Base-by-base conservation (phyloP, 2,329 filamentous ascomycete genomes). In the Aspergillus ibericus region DNA sequence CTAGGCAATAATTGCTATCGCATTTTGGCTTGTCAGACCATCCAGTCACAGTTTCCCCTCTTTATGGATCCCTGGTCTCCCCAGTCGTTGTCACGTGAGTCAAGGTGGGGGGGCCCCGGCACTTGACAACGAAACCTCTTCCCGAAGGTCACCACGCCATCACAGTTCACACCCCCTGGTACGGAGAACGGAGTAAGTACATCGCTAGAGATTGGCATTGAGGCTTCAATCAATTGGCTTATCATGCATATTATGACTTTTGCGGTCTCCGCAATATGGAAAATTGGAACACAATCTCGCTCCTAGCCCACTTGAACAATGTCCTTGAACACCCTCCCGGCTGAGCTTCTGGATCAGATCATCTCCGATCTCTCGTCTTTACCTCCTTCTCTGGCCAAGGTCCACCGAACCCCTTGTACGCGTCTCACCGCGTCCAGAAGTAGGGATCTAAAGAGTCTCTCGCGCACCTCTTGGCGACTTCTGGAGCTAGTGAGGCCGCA, bases 301-400 rank as follows among this genome's bases (percentile, higher is more conserved):
- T 51, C 18, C 7, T 20, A 12, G 34, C 12, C 20, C 7, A 27
- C 53, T 53, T 36, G 53, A 20, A 66, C 55, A 47, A 64, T 66
- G 62, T 55, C 65, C 52, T 76, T 56, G 64, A 74, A 51, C 63
- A 59, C 20, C 70, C 78, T 90, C 18, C 88, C 87, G 2, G 84
- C 83, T 61, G 88, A 90, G 74, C 74, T 90, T 47, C 73, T 88
- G 20, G 70, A 81, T 53, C 77, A 83, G 3, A 82, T 89, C 63
- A 78, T 89, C 64, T 74, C 72, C n/a, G 81, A 80, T 65, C 76
- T 89, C 48, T 80, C 83, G 63, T 66, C 66, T 0, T 69, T 77
- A 2, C 78, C 83, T 9, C 81, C 82, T 12, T 85, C 85, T 0
- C 72, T 78, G 44, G 67, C 65, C 38, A 76, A 76, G 15, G 71